Base-by-base conservation (phyloP, 352 stramenopile genomes). In the Phytophthora ohioensis region DNA sequence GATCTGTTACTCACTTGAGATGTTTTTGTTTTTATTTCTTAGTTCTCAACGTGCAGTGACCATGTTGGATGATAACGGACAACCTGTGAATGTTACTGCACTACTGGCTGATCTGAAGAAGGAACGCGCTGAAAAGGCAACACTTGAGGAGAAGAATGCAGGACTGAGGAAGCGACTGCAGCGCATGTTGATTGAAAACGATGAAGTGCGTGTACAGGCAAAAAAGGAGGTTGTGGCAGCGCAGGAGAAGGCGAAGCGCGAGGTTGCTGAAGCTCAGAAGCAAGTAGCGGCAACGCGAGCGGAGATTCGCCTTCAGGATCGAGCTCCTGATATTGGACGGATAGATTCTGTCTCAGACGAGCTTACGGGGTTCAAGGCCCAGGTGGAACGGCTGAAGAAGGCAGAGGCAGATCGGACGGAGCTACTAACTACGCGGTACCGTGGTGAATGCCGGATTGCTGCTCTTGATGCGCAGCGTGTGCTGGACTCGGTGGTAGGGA, bases 171-270 rank as follows among this genome's bases (percentile, higher is more conserved):
- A 93, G 61, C 69, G 77, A 5, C 62, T 94, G 45, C 88, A 95
- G 67, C 75, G 85, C 8, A 92, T 93, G 84, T 65, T 95, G 5
- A 95, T 94, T 60, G 76, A 93, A 64, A 88, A 80, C 35, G 86
- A 91, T 36, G 78, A 92, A 72, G 80, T 89, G 41, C 79, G 82
- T n/a, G 80, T 91, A 7, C 76, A 80, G 4, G 78, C 87, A 1
- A 79, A 64, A 12, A 78, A 73, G 5, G 73, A 90, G n/a, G 71
- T 91, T 15, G 49, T 68, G 10, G 64, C 73, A 3, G 83, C 79
- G 31, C 81, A 91, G 60, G 82, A 91, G 3, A 86, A 86, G 31
- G 65, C 80, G 5, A 74, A 85, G 38, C 72, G 59, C 15, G 78
- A 88, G 4, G 52, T 89, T 31, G 47, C 80, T 11, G 74, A 92